Evolutionary conservation across 2,329 filamentous ascomycete genomes (phyloP), one percentile per base, ranked within the genome.

Genomic region (Aspergillus chevalieri): DNA sequence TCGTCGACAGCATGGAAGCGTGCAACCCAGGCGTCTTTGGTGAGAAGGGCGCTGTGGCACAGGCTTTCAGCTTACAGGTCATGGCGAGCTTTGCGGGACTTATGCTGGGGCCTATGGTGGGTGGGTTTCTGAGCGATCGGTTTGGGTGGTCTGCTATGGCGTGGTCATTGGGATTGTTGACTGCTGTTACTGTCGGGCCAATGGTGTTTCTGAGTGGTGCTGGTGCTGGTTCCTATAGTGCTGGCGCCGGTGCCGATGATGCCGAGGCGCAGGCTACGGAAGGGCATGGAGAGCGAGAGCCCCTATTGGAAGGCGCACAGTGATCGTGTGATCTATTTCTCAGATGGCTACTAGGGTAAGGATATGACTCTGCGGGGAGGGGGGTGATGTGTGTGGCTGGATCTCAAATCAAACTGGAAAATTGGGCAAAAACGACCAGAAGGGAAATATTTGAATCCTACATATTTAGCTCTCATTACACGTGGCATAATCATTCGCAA

Each of bases 1-100:
- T 59, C 1, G 48, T 64, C 0, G 74, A 77, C 45, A 72, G 71
- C 1, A 82, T 81, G 83, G 49, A 86, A 73, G 3, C 82, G 81
- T 57, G 77, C 82, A 52, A 83, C 77, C 55, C 78, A 79, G 17
- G 87, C 85, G 67, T 94, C 86, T 62, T 86, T 80, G 47, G 82
- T 3, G 49, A 55, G 6, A 52, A 53, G 10, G 59, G 59, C 3
- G 81, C 81, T 0, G 84, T 83, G 61, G 81, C 81, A 2, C 82
- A 85, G 62, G 69, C 85, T 0, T 86, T 84, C 64, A 80, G 78
- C 1, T 68, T 85, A 52, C 82, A 79, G 54, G 80, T 75, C 14
- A 75, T 84, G 71, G 73, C 81, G 0, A 85, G 81, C 62, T 78
- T 75, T 50, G 67, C 71, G 0, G 83, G 83, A 0, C 65, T 84